Conservation (phyloP, 2,329 filamentous ascomycete genomes). For the Grosmannia serpens region DNA sequence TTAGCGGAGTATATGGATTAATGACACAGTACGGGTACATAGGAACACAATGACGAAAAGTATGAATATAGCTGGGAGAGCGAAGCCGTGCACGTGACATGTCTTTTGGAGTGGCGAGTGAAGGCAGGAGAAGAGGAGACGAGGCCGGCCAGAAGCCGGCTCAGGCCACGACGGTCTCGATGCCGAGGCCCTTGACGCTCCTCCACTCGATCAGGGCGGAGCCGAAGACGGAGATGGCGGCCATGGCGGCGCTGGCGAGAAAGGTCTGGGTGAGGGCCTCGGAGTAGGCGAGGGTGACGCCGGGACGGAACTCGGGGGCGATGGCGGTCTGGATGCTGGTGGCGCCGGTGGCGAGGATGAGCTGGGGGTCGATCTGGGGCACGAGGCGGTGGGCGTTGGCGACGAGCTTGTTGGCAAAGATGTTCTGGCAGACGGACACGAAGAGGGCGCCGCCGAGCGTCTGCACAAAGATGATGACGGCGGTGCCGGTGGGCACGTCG, state of each 20-base stretch:
- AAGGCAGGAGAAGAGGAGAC: no score
- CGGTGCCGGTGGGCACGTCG: conserved; percentile 44
- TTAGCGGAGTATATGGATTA: not conserved
- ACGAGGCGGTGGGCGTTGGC: conserved; percentile 15
- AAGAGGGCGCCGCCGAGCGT: conserved; percentile 48
- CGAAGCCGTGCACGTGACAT: no score
- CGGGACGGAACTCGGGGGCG: conserved; percentile 8
- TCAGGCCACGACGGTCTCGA: conserved; percentile 3
- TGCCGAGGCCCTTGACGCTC: conserved; percentile 27
- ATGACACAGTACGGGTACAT: not conserved
- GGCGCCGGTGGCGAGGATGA: conserved; percentile 16
- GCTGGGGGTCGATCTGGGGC: conserved; percentile 15
- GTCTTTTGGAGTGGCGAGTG: no score
- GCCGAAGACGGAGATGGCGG: conserved; percentile 22
- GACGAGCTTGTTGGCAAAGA: conserved; percentile 29
- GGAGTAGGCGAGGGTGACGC: conserved; percentile 22
- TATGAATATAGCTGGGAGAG: no score
- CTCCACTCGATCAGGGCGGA: conserved; percentile 28
- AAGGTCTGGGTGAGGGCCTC: conserved; percentile 20
- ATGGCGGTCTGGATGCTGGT: conserved; percentile 12
- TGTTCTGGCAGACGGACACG: conserved; percentile 27
- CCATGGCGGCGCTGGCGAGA: conserved; percentile 23
- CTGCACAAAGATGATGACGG: conserved; percentile 46
- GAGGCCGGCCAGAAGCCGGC: no score
- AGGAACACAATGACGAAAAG: not conserved